Percentiles rank a stretch among this genome's conserved stretches.
phyloP scores from a whole-genome alignment of 495 filamentous ascomycete species.

The Annulohypoxylon stygium region DNA sequence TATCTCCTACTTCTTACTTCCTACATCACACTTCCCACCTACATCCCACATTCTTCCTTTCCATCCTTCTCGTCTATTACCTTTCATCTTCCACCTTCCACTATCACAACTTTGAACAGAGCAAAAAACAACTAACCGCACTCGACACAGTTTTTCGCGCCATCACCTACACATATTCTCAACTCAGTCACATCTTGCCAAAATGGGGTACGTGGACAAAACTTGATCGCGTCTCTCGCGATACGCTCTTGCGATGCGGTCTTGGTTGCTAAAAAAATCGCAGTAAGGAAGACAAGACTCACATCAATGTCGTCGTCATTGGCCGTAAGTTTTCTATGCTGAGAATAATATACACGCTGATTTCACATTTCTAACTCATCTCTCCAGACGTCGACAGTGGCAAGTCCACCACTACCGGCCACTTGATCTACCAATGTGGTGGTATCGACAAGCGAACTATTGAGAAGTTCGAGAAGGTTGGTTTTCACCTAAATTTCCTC shows the following conservation, averaged over 20 bases:
- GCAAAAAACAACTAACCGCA: conserved; percentile 22
- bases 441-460: conserved; percentile 99
- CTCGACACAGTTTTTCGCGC: conserved; percentile 27
- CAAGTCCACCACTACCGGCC: conserved; percentile 96
- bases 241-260: not conserved
- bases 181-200: conserved; percentile 36
- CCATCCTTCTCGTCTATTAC: not conserved
- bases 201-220: conserved; percentile 45
- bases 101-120: not conserved
- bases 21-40: not conserved
- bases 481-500: conserved; percentile 48
- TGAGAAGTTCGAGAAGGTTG: conserved; percentile 99
- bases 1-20: not conserved
- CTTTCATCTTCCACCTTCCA: conserved; percentile 1
- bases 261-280: conserved; percentile 41
- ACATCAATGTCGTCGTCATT: conserved; percentile 99
- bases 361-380: conserved; percentile 36
- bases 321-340: conserved; percentile 90
- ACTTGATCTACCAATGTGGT: conserved; percentile 99
- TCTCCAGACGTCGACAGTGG: conserved; percentile 93
- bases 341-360: conserved; percentile 45
- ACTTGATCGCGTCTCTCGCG: conserved; percentile 1
- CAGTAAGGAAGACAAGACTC: conserved; percentile 87
- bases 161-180: conserved; percentile 28
- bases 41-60: not conserved